Percentiles rank a stretch among this genome's conserved stretches.
These are phyloP conservation scores for Leccinum rimulosum DNA, from an alignment of 768 basidiomycete genomes.

Conservation along the genomic window DNA sequence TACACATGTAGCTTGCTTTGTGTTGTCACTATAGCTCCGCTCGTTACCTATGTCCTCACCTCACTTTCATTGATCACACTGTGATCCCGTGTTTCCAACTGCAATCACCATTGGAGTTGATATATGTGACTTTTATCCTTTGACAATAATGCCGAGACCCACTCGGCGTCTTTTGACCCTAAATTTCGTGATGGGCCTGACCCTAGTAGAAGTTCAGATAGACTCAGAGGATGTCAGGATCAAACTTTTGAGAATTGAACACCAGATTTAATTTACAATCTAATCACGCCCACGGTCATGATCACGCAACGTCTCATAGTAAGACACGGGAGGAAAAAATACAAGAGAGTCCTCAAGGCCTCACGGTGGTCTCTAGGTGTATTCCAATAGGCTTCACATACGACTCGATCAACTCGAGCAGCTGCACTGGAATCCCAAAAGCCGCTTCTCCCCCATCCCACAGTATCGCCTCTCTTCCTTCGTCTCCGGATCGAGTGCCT, in stretches of 20 bases:
- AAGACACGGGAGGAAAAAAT: no score
- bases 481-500: constrained; percentile 53
- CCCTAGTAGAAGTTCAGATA: not conserved
- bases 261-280: not conserved
- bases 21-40: constrained; percentile 1
- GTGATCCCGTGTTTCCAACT: not conserved
- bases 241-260: not conserved
- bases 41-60: constrained; percentile 1
- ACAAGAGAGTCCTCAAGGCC: no score
- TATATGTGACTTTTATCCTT: not conserved
- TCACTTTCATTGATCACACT: not conserved
- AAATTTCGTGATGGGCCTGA: not conserved
- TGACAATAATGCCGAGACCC: not conserved
- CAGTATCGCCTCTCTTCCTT: constrained; percentile 75
- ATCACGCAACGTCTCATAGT: not conserved
- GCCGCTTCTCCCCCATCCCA: constrained; percentile 66
- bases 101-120: not conserved
- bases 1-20: constrained; percentile 1
- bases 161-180: not conserved
- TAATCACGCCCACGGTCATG: not conserved
- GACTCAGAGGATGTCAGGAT: not conserved
- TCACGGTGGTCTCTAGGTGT: no score
- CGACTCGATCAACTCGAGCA: constrained; percentile 65
- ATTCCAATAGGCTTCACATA: not conserved
- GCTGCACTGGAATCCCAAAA: constrained; percentile 92